These are phyloP conservation scores for Alternaria ethzedia DNA, from an alignment of 2,329 filamentous ascomycete genomes.

Conservation along the genomic window DNA sequence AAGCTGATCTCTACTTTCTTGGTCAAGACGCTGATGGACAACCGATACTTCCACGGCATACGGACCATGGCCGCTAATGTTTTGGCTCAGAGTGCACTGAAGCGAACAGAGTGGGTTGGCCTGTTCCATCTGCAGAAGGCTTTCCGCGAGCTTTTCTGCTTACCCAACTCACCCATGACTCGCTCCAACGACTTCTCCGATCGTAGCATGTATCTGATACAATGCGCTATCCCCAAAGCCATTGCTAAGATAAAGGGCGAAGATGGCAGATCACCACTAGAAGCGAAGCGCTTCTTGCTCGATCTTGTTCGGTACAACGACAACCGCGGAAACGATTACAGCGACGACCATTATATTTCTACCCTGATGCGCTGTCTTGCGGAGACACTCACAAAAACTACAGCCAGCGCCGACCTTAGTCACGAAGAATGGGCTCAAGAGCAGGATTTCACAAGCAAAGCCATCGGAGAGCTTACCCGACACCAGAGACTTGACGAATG, in stretches of 20 bases:
- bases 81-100: slow-evolving; percentile 72
- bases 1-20: slow-evolving; percentile 88
- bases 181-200: slow-evolving; percentile 91
- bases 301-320: slow-evolving; percentile 94
- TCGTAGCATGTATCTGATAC: slow-evolving; percentile 82
- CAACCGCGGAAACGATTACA: slow-evolving; percentile 87
- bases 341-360: slow-evolving; percentile 88
- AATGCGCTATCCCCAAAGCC: slow-evolving; percentile 80
- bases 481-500: slow-evolving; percentile 71
- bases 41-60: slow-evolving; percentile 92
- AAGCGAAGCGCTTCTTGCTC: slow-evolving; percentile 82
- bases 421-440: slow-evolving; percentile 58
- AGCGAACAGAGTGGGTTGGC: slow-evolving; percentile 72
- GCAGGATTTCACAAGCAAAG: slow-evolving; percentile 61
- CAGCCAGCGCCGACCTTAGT: slow-evolving; percentile 49
- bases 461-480: slow-evolving; percentile 67
- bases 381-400: slow-evolving; percentile 55
- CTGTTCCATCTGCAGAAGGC: slow-evolving; percentile 83
- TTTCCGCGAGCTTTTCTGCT: slow-evolving; percentile 88
- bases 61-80: slow-evolving; percentile 82
- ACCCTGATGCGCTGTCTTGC: slow-evolving; percentile 73
- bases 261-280: slow-evolving; percentile 76
- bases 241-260: slow-evolving; percentile 79
- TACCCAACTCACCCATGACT: slow-evolving; percentile 77
- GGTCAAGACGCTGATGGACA: slow-evolving; percentile 86